Conservation (phyloP, 441 rosid genomes). For the Omphalea diandra region DNA sequence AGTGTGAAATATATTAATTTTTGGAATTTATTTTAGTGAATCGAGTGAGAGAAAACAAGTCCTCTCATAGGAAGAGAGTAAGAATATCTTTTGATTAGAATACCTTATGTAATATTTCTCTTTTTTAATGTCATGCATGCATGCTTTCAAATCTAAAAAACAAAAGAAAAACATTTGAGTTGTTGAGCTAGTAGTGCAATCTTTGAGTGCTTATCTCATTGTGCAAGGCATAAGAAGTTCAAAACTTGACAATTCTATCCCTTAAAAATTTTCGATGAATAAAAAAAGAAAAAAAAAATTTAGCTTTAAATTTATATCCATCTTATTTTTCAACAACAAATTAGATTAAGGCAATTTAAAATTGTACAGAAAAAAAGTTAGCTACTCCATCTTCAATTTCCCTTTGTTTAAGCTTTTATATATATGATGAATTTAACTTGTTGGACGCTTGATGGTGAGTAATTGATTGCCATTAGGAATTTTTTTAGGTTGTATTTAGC, state of each 20-base stretch:
- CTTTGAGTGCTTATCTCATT: not conserved
- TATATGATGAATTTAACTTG: not conserved
- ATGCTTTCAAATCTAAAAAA: not conserved
- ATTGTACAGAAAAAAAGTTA: no score
- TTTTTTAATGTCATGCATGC: not conserved
- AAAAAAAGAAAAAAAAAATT: not conserved
- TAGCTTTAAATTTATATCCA: not conserved
- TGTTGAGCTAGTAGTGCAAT: not conserved
- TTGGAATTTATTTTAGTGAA: no score
- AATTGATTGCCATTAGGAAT: slow-evolving; percentile 8
- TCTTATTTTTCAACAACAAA: no score
- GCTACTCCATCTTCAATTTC: not conserved
- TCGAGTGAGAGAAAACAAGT: no score
- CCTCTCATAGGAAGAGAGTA: no score
- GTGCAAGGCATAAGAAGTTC: not conserved
- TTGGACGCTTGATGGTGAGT: slow-evolving; percentile 5
- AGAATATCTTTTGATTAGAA: no score
- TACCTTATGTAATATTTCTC: no score
- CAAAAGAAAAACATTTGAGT: not conserved
- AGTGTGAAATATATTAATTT: no score
- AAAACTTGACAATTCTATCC: not conserved
- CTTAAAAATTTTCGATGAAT: not conserved
- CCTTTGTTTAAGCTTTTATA: not conserved
- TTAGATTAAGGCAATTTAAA: no score
- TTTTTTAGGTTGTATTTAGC: slow-evolving; percentile 55